Percentiles rank a stretch among this genome's conserved stretches.
These are phyloP conservation scores for Apiospora rasikravindrae DNA, from an alignment of 2,329 filamentous ascomycete species.

Conservation along the genomic window DNA sequence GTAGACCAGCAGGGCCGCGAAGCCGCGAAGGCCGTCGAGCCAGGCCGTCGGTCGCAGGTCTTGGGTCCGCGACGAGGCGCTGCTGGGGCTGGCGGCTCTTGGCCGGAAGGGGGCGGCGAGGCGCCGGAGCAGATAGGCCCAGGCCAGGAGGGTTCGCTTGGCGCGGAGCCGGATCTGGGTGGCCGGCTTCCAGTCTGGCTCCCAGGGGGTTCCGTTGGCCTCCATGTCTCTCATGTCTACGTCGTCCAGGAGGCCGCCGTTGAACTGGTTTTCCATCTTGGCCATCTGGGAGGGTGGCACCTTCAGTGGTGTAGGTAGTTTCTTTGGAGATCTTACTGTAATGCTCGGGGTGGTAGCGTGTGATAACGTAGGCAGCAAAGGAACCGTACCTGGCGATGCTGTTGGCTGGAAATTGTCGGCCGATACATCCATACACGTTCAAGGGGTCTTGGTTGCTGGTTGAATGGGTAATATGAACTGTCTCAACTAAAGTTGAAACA, in stretches of 20 bases:
- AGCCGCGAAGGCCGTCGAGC: constrained; percentile 69
- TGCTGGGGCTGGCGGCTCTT: constrained; percentile 23
- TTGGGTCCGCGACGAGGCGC: constrained; percentile 22
- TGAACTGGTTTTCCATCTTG: background rate
- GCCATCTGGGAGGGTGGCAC: background rate
- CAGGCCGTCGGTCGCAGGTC: constrained; percentile 59
- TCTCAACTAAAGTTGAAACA: background rate
- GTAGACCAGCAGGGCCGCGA: constrained; percentile 71
- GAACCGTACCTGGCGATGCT: too few species aligned
- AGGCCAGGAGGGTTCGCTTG: background rate
- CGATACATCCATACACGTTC: background rate
- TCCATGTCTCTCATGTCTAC: background rate
- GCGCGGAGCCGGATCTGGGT: constrained; percentile 22
- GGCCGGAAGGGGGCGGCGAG: constrained; percentile 25
- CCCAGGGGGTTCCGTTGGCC: background rate
- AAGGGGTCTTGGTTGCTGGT: background rate
- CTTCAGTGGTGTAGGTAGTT: background rate
- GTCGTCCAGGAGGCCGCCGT: background rate
- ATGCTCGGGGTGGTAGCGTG: background rate
- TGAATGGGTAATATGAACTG: too few species aligned
- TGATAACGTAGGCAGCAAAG: background rate
- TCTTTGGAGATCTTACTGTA: background rate
- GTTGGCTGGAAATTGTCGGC: too few species aligned
- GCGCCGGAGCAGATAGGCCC: constrained; percentile 8
- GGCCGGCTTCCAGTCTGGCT: constrained; percentile 36